Evolutionary conservation across 2,329 filamentous ascomycete species (phyloP).

Genomic region (Xylariaceae sp.): DNA sequence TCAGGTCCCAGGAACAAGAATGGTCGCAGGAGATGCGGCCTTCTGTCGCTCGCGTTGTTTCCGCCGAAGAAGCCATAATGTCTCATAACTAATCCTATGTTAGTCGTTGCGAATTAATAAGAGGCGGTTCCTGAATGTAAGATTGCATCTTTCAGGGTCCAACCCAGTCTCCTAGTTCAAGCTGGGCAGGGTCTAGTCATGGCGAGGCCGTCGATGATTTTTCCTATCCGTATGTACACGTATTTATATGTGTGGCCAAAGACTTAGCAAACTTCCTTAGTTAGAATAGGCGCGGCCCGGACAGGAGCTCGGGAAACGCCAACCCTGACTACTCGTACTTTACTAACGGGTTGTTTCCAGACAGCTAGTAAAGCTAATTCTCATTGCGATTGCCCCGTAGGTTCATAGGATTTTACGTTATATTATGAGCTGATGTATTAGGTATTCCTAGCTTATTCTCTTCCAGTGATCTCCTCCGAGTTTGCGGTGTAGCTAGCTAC

Average conservation of each 20-base stretch:
- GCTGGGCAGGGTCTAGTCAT: neutral
- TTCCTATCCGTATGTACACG: no score
- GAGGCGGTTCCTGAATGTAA: neutral
- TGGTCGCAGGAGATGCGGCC: constrained; percentile 22
- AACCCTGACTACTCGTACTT: neutral
- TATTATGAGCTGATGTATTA: neutral
- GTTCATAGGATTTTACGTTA: no score
- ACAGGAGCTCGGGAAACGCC: neutral
- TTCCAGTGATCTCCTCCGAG: no score
- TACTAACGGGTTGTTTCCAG: neutral
- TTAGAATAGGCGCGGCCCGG: neutral
- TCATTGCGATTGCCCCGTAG: no score
- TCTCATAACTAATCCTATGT: neutral
- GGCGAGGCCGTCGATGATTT: neutral
- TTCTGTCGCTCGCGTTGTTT: constrained; percentile 8
- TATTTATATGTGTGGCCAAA: no score
- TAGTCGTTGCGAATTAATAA: neutral
- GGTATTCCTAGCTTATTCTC: neutral
- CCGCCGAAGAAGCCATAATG: neutral
- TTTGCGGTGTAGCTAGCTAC: no score
- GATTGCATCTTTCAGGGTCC: neutral
- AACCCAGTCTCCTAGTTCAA: neutral
- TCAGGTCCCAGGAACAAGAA: neutral
- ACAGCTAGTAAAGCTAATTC: neutral
- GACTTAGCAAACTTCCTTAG: neutral